Conservation (phyloP, 2,329 filamentous ascomycete species). For the Colletotrichum sp. region DNA sequence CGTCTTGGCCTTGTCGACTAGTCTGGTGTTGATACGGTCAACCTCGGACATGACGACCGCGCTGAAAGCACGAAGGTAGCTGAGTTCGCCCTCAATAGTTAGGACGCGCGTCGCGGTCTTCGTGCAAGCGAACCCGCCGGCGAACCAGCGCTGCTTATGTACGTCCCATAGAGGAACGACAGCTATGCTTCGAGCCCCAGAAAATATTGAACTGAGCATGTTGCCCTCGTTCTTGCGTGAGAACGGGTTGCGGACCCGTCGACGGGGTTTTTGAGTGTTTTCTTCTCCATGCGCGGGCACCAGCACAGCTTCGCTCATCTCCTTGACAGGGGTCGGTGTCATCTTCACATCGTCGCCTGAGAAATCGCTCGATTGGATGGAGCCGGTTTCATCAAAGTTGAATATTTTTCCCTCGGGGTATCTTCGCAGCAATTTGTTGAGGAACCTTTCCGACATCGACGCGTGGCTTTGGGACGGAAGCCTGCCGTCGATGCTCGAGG, state of each 20-base stretch:
- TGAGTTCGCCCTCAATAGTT: constrained; percentile 52
- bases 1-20: constrained; percentile 53
- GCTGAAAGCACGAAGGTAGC: constrained; percentile 55
- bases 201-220: constrained; percentile 39
- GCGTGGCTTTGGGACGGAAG: constrained; percentile 23
- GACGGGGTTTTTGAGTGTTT: not conserved
- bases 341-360: constrained; percentile 24
- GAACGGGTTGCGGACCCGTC: not conserved
- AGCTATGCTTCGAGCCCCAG: constrained; percentile 48
- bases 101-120: constrained; percentile 46
- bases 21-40: constrained; percentile 43
- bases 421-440: constrained; percentile 44
- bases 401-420: constrained; percentile 54
- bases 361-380: constrained; percentile 34
- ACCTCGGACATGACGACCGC: constrained; percentile 63
- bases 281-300: not conserved
- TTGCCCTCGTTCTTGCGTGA: constrained; percentile 29
- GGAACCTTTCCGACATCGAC: constrained; percentile 40
- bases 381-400: constrained; percentile 44
- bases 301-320: not conserved
- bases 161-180: constrained; percentile 55
- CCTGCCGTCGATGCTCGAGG: constrained; percentile 33
- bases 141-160: constrained; percentile 50
- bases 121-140: constrained; percentile 56
- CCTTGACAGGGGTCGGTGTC: fast-evolving